A percentile compares a stretch with the other conserved stretches of the same genome.
Evolutionary conservation across 1,284 basidiomycete species (phyloP).

Genomic region (Ceratobasidium sp.): DNA sequence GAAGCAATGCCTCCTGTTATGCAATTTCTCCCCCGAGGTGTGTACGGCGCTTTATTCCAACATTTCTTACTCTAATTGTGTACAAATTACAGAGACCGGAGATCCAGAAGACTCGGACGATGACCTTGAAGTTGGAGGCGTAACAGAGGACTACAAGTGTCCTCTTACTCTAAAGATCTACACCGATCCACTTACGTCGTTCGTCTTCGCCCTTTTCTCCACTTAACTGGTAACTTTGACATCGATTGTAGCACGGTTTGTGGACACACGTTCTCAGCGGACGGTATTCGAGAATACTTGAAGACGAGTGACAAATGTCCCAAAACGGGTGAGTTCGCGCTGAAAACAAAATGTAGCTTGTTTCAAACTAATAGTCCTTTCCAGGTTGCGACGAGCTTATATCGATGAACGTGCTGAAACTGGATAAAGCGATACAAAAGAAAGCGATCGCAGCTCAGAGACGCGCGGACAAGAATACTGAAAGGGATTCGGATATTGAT

Average conservation of each 20-base stretch:
- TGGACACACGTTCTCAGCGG: constrained; percentile 78
- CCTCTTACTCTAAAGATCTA: constrained; percentile 78
- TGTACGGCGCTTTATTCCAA: constrained; percentile 43
- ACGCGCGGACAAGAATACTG: constrained; percentile 39
- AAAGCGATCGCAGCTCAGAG: constrained; percentile 51
- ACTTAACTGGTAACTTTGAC: constrained; percentile 23
- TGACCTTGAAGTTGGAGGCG: constrained; percentile 84
- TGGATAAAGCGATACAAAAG: constrained; percentile 51
- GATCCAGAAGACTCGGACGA: constrained; percentile 81
- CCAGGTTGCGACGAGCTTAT: constrained; percentile 64
- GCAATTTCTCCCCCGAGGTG: constrained; percentile 78
- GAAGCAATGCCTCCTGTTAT: constrained; percentile 82
- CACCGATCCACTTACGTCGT: constrained; percentile 82
- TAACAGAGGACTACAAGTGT: constrained; percentile 84
- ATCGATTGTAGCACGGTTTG: constrained; percentile 67
- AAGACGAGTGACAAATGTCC: constrained; percentile 65
- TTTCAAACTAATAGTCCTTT: neutral
- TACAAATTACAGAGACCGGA: constrained; percentile 68
- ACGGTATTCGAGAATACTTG: constrained; percentile 72
- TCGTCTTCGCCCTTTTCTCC: constrained; percentile 55
- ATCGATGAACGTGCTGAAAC: constrained; percentile 65
- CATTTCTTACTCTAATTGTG: constrained; percentile 31
- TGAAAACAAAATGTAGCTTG: neutral
- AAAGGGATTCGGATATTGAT: constrained; percentile 47
- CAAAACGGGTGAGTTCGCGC: constrained; percentile 69